Percentiles rank a stretch among this genome's conserved stretches.
phyloP scores from a whole-genome alignment of 441 rosid genomes.

The Rhodomyrtus psidioides region DNA sequence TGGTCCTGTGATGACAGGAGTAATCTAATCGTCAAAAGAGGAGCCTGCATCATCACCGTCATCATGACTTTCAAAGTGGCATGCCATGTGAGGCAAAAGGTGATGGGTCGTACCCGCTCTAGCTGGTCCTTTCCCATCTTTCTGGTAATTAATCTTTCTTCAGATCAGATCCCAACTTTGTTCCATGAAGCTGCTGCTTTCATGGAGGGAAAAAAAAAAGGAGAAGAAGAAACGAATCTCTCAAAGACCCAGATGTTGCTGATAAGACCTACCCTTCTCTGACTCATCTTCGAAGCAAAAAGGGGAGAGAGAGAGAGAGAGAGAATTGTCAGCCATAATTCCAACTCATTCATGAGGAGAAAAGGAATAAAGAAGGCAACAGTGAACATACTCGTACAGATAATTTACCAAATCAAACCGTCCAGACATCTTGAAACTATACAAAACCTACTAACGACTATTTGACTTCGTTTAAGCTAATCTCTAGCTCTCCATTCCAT shows the following conservation, averaged over 20 bases:
- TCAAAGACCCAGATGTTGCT: slow-evolving; percentile 11
- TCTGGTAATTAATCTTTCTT: background rate
- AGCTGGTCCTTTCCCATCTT: background rate
- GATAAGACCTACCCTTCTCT: slow-evolving; percentile 18
- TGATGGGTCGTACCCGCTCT: background rate
- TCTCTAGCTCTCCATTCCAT: background rate
- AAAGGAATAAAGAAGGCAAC: background rate
- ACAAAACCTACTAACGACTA: background rate
- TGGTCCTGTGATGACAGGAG: background rate
- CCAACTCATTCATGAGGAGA: background rate
- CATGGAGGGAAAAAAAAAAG: slow-evolving; percentile 1
- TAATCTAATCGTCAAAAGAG: background rate
- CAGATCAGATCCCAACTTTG: background rate
- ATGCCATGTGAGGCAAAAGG: background rate
- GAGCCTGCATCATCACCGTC: background rate
- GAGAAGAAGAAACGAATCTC: background rate
- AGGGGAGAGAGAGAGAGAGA: background rate
- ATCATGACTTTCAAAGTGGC: background rate
- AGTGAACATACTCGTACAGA: background rate
- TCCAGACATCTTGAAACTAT: background rate
- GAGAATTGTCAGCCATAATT: slow-evolving; percentile 18
- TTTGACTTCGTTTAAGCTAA: background rate
- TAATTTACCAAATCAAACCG: background rate
- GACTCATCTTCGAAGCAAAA: slow-evolving; percentile 3
- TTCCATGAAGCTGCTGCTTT: background rate